Conservation (phyloP, 257 asterid species). For the Oldenlandia corymbosa region DNA sequence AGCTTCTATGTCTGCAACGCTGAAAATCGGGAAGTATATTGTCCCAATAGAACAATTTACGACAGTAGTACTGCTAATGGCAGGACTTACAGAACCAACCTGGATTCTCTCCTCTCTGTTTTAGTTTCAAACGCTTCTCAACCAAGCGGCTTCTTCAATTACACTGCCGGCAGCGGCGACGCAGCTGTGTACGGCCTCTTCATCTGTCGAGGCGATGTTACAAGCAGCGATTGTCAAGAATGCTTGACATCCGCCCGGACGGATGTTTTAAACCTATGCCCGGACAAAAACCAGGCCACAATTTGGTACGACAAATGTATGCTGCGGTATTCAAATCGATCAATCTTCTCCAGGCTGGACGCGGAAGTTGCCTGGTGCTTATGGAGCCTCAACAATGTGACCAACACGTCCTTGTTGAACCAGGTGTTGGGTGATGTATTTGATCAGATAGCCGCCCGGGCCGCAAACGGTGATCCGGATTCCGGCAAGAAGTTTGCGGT, state of each 20-base stretch:
- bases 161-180: constrained; percentile 11
- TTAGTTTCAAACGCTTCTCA: constrained; percentile 6
- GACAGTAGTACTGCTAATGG: too few species aligned
- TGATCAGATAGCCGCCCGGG: neutral
- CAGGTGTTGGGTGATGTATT: neutral
- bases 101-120: too few species aligned
- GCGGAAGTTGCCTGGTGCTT: neutral
- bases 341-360: neutral
- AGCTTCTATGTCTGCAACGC: neutral
- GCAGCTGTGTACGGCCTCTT: constrained; percentile 18
- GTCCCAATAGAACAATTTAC: too few species aligned
- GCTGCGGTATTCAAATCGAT: constrained; percentile 16
- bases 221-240: neutral
- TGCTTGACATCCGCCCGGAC: constrained; percentile 1
- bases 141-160: constrained; percentile 16
- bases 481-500: constrained; percentile 13
- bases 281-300: neutral
- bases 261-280: constrained; percentile 9
- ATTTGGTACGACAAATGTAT: constrained; percentile 16
- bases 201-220: constrained; percentile 28
- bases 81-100: too few species aligned
- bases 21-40: too few species aligned
- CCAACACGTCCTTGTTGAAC: neutral
- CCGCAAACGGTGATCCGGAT: neutral
- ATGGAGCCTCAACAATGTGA: neutral